A percentile compares a stretch with the other conserved stretches of the same genome.
Evolutionary conservation across 163 green algal genomes (phyloP).

Genomic region (Botryococcus braunii): DNA sequence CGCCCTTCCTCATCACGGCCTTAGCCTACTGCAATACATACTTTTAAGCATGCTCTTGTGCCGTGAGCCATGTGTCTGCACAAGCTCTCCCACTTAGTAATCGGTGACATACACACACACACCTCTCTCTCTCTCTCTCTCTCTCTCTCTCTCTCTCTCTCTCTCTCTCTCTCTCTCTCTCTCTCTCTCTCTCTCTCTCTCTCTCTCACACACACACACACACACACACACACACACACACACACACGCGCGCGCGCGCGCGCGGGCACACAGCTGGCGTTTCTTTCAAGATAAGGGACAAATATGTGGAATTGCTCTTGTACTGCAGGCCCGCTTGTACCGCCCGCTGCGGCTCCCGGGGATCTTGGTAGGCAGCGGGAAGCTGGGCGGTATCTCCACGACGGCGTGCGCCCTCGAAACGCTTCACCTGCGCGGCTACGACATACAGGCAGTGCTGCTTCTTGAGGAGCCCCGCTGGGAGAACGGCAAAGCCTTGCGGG

Average conservation of each 20-base stretch:
- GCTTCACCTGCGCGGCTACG: constrained; percentile 53
- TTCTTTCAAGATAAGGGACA: too few species aligned
- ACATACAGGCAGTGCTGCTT: constrained; percentile 64
- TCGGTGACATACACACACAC: too few species aligned
- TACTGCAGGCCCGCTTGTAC: constrained; percentile 62
- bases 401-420: constrained; percentile 77
- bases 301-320: not conserved
- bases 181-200: too few species aligned
- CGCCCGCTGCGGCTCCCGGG: constrained; percentile 66
- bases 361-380: constrained; percentile 80
- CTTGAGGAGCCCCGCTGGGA: not conserved
- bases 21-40: not conserved
- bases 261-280: not conserved
- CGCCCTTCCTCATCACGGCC: not conserved
- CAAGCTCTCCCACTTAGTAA: too few species aligned
- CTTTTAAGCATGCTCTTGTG: not conserved
- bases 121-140: too few species aligned
- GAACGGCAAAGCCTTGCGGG: not conserved
- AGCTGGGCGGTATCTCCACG: constrained; percentile 84
- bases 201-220: too few species aligned
- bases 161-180: too few species aligned
- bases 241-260: too few species aligned
- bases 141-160: too few species aligned
- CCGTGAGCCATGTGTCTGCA: too few species aligned
- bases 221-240: too few species aligned